Evolutionary conservation across 768 basidiomycete genomes (phyloP).

Genomic region (Mrakia gelida): DNA sequence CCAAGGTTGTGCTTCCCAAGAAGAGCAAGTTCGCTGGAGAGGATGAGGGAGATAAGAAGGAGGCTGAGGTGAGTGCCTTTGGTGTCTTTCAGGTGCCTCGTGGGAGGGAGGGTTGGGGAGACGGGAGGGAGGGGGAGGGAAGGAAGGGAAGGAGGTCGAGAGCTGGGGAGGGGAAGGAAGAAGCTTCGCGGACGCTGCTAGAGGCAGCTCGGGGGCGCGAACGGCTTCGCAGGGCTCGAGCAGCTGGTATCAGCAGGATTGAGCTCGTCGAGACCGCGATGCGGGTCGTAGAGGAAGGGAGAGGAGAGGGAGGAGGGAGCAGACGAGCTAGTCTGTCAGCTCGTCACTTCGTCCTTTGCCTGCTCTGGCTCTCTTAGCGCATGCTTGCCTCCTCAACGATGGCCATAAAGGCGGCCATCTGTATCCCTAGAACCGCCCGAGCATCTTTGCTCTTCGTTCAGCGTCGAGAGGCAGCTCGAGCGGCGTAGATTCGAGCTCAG

Average conservation of each 20-base stretch:
- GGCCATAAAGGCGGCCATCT: not conserved
- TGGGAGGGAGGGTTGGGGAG: not conserved
- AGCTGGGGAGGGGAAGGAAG: not conserved
- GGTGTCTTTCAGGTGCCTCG: not conserved
- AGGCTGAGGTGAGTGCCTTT: constrained; percentile 13
- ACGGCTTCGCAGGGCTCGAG: not conserved
- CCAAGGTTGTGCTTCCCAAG: constrained; percentile 24
- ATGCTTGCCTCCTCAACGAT: not conserved
- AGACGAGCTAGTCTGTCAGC: no score
- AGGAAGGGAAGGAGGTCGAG: not conserved
- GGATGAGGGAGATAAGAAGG: constrained; percentile 27
- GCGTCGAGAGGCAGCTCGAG: not conserved
- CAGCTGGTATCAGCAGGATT: no score
- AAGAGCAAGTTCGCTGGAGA: constrained; percentile 28
- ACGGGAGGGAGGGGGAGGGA: no score
- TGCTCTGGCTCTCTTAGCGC: no score
- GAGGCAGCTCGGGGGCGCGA: not conserved
- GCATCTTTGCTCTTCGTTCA: no score
- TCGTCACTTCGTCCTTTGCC: no score
- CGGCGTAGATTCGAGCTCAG: not conserved
- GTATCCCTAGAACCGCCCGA: no score
- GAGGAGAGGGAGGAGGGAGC: no score
- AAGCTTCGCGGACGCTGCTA: not conserved
- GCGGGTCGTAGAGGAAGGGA: no score
- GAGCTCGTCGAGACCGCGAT: no score